Conservation (phyloP, 805 yeast genomes). For the Saccharomycopsis capsularis region DNA sequence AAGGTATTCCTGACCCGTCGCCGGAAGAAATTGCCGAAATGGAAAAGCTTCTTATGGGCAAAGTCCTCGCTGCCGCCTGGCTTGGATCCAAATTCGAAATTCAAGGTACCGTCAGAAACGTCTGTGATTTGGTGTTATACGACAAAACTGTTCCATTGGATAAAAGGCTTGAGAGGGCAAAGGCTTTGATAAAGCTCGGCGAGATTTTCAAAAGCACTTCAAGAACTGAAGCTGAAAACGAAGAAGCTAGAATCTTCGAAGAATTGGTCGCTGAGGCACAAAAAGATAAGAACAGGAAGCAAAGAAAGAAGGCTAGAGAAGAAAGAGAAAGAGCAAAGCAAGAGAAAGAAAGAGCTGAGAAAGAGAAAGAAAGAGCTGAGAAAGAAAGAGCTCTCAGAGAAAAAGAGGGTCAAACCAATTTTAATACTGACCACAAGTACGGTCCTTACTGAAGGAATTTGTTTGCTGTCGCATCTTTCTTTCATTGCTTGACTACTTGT, state of each 20-base stretch:
- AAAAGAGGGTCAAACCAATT: too few relatives aligned
- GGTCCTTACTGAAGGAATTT: too few relatives aligned
- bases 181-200: conserved; percentile 54
- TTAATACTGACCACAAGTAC: too few relatives aligned
- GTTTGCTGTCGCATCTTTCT: too few relatives aligned
- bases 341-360: not conserved
- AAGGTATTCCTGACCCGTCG: conserved; percentile 42
- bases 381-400: not conserved
- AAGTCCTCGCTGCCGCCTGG: conserved; percentile 81
- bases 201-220: conserved; percentile 50
- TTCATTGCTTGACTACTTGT: too few relatives aligned
- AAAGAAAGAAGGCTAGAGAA: conserved; percentile 16
- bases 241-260: conserved; percentile 72
- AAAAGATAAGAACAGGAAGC: conserved; percentile 32
- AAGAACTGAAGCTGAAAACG: conserved; percentile 63
- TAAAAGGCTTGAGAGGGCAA: conserved; percentile 53
- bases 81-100: conserved; percentile 74
- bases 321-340: conserved; percentile 13
- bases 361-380: not conserved
- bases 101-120: conserved; percentile 61
- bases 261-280: conserved; percentile 53
- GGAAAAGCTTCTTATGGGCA: conserved; percentile 71
- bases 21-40: conserved; percentile 60
- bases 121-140: conserved; percentile 57
- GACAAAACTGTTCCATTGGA: conserved; percentile 46